Evolutionary conservation across 2,329 filamentous ascomycete genomes (phyloP).

Genomic region (Erysiphe pisi): DNA sequence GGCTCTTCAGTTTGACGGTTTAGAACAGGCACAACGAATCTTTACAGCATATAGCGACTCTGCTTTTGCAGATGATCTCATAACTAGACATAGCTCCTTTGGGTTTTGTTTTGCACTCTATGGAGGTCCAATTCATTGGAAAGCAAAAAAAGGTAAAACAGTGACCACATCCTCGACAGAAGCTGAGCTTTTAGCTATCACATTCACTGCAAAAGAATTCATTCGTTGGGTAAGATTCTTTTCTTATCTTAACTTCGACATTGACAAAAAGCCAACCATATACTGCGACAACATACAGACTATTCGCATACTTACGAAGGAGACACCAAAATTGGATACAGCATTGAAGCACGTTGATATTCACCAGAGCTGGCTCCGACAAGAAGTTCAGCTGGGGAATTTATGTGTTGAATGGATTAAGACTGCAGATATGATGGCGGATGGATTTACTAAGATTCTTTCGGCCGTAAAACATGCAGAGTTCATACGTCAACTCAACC

Average conservation of each 20-base stretch:
- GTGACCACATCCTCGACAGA: not conserved
- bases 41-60: not conserved
- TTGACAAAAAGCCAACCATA: not conserved
- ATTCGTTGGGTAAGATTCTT: not conserved
- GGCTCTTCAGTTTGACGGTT: not conserved
- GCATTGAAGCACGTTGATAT: not conserved
- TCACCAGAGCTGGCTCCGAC: not conserved
- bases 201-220: not conserved
- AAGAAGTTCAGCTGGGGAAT: not conserved
- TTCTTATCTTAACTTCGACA: not conserved
- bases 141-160: not conserved
- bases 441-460: not conserved
- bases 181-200: no score
- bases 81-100: not conserved
- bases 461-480: not conserved
- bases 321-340: not conserved
- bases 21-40: not conserved
- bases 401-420: not conserved
- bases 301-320: not conserved
- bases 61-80: not conserved
- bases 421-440: not conserved
- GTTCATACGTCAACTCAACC: not conserved
- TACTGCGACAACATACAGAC: not conserved
- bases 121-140: not conserved
- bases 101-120: not conserved